A percentile compares a stretch with the other conserved stretches of the same genome.
These are phyloP conservation scores for Lyophyllum decastes DNA, from an alignment of 768 basidiomycete species.

Conservation along the genomic window DNA sequence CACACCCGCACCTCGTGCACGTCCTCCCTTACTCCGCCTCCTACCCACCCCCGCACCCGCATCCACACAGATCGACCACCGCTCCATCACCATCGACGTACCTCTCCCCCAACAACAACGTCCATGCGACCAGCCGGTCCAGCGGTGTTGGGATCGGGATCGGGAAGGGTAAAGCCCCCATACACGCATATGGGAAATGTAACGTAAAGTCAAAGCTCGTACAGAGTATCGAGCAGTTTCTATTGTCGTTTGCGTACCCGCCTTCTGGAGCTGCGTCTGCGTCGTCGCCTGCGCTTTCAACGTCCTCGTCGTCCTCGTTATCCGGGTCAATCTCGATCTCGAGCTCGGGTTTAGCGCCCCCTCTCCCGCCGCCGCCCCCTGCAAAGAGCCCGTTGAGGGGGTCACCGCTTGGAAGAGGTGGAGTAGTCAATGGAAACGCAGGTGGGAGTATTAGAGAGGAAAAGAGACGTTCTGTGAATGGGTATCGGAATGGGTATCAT, in stretches of 20 bases:
- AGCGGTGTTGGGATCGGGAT: too few species aligned
- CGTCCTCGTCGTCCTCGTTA: too few species aligned
- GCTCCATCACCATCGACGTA: not conserved
- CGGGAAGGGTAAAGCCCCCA: too few species aligned
- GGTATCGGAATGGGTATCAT: not conserved
- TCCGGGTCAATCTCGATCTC: too few species aligned
- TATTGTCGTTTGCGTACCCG: constrained; percentile 35
- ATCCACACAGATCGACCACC: not conserved
- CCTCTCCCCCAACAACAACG: too few species aligned
- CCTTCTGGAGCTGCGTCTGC: constrained; percentile 11
- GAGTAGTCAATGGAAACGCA: not conserved
- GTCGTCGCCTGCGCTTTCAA: not conserved
- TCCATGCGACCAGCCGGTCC: too few species aligned
- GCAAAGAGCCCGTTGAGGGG: too few species aligned
- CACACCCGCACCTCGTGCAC: constrained; percentile 19
- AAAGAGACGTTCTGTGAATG: not conserved
- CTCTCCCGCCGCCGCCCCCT: too few species aligned
- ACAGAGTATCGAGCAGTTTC: constrained; percentile 39
- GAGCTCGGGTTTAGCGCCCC: not conserved
- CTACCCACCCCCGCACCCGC: not conserved
- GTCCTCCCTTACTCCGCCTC: constrained; percentile 24
- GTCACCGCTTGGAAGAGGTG: too few species aligned
- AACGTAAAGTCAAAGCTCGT: constrained; percentile 31
- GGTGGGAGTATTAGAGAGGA: not conserved
- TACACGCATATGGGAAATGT: too few species aligned